Conservation (phyloP, 441 rosid genomes). For the Adansonia madagascariensis region DNA sequence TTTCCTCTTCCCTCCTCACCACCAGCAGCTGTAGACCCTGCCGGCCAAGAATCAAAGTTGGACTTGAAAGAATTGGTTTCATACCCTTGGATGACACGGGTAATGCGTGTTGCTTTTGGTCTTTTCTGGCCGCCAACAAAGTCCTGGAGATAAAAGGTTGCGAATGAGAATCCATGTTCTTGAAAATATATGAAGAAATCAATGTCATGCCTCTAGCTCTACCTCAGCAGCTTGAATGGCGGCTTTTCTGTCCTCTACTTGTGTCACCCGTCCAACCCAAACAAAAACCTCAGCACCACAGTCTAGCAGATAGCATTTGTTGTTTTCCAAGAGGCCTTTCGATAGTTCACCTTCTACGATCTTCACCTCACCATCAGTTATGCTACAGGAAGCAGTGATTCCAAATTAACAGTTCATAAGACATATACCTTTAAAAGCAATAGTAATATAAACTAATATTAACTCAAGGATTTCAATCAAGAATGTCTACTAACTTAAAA, state of each 20-base stretch:
- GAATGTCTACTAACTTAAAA: slow-evolving; percentile 12
- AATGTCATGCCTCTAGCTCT: slow-evolving; percentile 42
- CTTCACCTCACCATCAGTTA: slow-evolving; percentile 66
- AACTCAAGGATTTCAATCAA: slow-evolving; percentile 3
- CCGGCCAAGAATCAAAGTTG: slow-evolving; percentile 96
- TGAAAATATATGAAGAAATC: slow-evolving; percentile 29
- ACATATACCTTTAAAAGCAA: slow-evolving; percentile 15
- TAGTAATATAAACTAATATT: slow-evolving; percentile 4
- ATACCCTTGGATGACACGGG: slow-evolving; percentile 91
- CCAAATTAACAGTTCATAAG: slow-evolving; percentile 36
- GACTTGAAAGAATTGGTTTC: slow-evolving; percentile 92
- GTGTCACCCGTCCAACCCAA: slow-evolving; percentile 98
- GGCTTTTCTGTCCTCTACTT: slow-evolving; percentile 94
- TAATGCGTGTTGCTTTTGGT: slow-evolving; percentile 83
- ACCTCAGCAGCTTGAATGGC: slow-evolving; percentile 89
- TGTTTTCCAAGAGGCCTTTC: slow-evolving; percentile 84
- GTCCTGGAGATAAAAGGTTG: slow-evolving; percentile 58
- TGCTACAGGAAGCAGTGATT: slow-evolving; percentile 47
- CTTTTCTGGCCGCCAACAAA: slow-evolving; percentile 73
- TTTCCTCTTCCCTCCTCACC: slow-evolving; percentile 98
- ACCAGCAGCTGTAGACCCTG: slow-evolving; percentile 74
- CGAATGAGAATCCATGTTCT: slow-evolving; percentile 38
- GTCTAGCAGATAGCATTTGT: slow-evolving; percentile 83
- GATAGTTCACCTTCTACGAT: slow-evolving; percentile 81
- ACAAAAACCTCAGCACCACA: slow-evolving; percentile 89